phyloP scores from a whole-genome alignment of 441 rosid species.

The Mallotus repandus region DNA sequence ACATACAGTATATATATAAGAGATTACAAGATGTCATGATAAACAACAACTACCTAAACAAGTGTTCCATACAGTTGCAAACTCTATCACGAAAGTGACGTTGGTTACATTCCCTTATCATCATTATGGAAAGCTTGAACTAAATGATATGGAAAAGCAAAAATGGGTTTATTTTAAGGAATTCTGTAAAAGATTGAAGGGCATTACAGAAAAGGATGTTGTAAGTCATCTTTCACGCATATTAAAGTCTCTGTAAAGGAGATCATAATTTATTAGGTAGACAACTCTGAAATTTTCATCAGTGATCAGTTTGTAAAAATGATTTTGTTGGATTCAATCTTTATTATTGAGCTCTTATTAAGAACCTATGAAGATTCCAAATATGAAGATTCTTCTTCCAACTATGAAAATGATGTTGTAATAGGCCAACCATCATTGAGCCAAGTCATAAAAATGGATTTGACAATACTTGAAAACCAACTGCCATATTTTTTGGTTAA shows the following conservation, averaged over 20 bases:
- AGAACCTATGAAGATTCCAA: not conserved
- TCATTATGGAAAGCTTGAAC: not conserved
- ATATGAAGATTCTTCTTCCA: not conserved
- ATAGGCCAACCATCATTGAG: constrained; percentile 19
- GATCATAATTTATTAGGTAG: constrained; percentile 21
- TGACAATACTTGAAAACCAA: constrained; percentile 36
- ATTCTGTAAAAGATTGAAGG: constrained; percentile 1
- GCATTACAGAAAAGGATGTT: not conserved
- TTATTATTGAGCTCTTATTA: constrained; percentile 30
- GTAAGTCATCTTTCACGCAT: not conserved
- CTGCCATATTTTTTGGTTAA: constrained; percentile 13
- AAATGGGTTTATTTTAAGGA: constrained; percentile 19
- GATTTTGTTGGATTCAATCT: constrained; percentile 29
- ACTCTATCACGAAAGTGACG: no score
- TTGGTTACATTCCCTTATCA: no score
- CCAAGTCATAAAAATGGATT: constrained; percentile 19
- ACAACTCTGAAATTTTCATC: not conserved
- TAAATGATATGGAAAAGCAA: constrained; percentile 9
- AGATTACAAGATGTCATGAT: no score
- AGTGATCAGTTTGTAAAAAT: constrained; percentile 12
- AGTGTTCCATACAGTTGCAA: no score
- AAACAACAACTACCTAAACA: no score
- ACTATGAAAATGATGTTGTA: constrained; percentile 4
- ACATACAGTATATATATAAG: no score
- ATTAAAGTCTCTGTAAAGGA: not conserved